These are phyloP conservation scores for Taxawa tesnikishii DNA, from an alignment of 2,329 filamentous ascomycete species.

Conservation along the genomic window DNA sequence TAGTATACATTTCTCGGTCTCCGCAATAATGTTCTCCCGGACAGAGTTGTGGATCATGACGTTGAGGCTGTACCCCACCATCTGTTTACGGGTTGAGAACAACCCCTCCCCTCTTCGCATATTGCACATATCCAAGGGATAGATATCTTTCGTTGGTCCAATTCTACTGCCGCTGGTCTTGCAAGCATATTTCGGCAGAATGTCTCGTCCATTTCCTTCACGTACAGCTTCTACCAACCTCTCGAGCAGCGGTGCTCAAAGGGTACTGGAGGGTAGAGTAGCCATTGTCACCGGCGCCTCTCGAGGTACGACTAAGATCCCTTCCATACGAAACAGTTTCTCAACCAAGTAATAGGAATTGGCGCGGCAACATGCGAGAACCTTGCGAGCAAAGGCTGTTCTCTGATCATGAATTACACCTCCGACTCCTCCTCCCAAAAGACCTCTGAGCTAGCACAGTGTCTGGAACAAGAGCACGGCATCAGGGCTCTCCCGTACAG, in stretches of 20 bases:
- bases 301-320: conserved; percentile 42
- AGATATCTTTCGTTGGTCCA: conserved; percentile 6
- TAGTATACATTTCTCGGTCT: too few relatives aligned
- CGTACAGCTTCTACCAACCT: conserved; percentile 29
- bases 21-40: too few relatives aligned
- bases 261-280: conserved; percentile 54
- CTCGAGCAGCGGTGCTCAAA: conserved; percentile 15
- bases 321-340: not conserved
- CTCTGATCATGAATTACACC: conserved; percentile 60
- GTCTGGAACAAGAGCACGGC: conserved; percentile 44
- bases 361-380: conserved; percentile 56
- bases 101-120: too few relatives aligned
- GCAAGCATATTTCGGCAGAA: conserved; percentile 15
- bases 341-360: conserved; percentile 42
- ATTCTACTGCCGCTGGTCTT: conserved; percentile 9
- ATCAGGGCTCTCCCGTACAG: conserved; percentile 53
- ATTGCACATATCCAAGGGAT: too few relatives aligned
- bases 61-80: too few relatives aligned
- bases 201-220: conserved; percentile 24
- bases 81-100: too few relatives aligned
- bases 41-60: too few relatives aligned
- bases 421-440: conserved; percentile 44
- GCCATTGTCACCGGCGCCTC: conserved; percentile 71
- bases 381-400: conserved; percentile 60
- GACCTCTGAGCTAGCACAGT: conserved; percentile 40